Base-by-base conservation (phyloP, 257 asterid species). In the Oldenlandia corymbosa region DNA sequence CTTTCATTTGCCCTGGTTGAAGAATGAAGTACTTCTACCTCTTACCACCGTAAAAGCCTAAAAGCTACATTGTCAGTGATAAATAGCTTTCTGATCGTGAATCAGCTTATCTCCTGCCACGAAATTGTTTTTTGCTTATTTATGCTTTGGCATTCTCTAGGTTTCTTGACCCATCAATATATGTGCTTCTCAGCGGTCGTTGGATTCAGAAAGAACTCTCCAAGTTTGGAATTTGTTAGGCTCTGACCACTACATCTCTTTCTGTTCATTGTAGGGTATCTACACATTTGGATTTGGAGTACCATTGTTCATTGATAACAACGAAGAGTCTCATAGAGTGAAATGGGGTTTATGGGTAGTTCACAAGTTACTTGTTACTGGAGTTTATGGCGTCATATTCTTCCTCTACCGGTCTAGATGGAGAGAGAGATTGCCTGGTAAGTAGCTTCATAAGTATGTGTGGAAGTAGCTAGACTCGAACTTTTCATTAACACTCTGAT, bases 301-400 rank as follows among this genome's bases (percentile, higher is more conserved):
- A 42, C 74, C 66, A 18, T 57, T 78, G 70, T 78, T 78, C 53
- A 62, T 64, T 24, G 30, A 63, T 50, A 60, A 45, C 59, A 65
- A 45, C 18, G 56, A 56, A 5, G 70, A 70, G 62, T 45, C 73
- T 0, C 72, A 64, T 31, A 51, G 66, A n/a, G 58, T 54, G 14
- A 74, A 74, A 61, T 78, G 83, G 83, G 83, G 79, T 49, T 72
- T 78, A 6, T 78, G 83, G 83, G 75, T 78, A 52, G 66, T 78
- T 61, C 83, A 78, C 74, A 78, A 64, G 42, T 52, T 78, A 45
- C 68, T 78, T 67, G 65, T 78, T 41, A 49, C 83, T 60, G 83
- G 65, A 71, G 83, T 74, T 49, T 78, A 78, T 74, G 83, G 83
- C 49, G 64, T 78, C 64, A 78, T 78, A 39, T 71, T 74, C 46